phyloP scores from a whole-genome alignment of 345 rosid genomes.

The Syzygium aqueum region DNA sequence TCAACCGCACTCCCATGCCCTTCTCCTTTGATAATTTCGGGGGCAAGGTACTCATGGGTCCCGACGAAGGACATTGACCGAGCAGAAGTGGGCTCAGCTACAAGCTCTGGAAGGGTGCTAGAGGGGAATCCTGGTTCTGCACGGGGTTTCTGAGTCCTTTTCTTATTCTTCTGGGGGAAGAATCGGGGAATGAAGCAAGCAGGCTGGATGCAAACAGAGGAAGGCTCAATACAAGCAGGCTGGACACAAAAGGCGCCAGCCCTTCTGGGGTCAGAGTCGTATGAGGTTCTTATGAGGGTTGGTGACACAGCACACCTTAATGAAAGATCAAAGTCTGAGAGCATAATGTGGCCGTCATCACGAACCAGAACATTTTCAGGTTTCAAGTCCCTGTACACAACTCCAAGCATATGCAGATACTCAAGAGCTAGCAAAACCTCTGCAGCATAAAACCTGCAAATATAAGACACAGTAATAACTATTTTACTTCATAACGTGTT shows the following conservation, averaged over 20 bases:
- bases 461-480: background rate
- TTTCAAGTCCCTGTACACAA: slow-evolving; percentile 93
- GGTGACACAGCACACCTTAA: slow-evolving; percentile 88
- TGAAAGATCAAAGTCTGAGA: slow-evolving; percentile 95
- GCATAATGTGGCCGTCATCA: slow-evolving; percentile 99
- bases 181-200: slow-evolving; percentile 79
- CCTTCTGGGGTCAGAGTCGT: slow-evolving; percentile 62
- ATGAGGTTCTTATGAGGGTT: slow-evolving; percentile 57
- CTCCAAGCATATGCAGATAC: slow-evolving; percentile 99
- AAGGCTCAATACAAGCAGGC: slow-evolving; percentile 86
- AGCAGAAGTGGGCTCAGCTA: slow-evolving; percentile 93
- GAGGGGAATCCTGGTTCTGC: slow-evolving; percentile 39
- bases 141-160: slow-evolving; percentile 47
- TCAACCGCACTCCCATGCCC: slow-evolving; percentile 99
- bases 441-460: slow-evolving; percentile 87
- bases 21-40: slow-evolving; percentile 93
- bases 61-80: slow-evolving; percentile 99
- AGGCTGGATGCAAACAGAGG: slow-evolving; percentile 81
- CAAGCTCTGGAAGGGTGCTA: slow-evolving; percentile 68
- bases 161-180: slow-evolving; percentile 77
- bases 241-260: slow-evolving; percentile 71
- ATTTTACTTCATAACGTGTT: background rate
- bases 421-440: slow-evolving; percentile 93
- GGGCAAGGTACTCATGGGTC: slow-evolving; percentile 96
- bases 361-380: slow-evolving; percentile 98